Percentiles rank a stretch among this genome's conserved stretches.
These are phyloP conservation scores for Fallopia convolvulus DNA, from an alignment of 148 eudicot genomes.

Conservation along the genomic window DNA sequence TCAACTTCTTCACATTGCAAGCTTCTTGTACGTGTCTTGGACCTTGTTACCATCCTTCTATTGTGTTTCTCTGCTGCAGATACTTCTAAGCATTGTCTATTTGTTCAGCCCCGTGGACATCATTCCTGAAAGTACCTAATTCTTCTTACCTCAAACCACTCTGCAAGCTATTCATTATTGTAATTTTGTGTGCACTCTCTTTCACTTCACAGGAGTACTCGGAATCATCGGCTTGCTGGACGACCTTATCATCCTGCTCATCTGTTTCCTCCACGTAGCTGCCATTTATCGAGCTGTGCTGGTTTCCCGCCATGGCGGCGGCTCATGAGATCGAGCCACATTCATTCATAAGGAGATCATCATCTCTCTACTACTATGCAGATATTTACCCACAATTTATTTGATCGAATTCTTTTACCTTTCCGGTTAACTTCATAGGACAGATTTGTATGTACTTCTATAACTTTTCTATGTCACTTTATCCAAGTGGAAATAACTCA, in stretches of 20 bases:
- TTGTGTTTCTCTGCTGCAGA: constrained; percentile 31
- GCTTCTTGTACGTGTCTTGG: no score
- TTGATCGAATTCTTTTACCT: no score
- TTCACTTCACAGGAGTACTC: constrained; percentile 36
- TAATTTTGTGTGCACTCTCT: neutral
- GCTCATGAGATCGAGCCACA: constrained; percentile 22
- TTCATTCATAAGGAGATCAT: no score
- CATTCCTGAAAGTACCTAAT: constrained; percentile 55
- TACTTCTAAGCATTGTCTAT: constrained; percentile 47
- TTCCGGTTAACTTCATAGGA: no score
- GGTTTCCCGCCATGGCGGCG: constrained; percentile 68
- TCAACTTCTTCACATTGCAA: neutral
- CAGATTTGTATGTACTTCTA: no score
- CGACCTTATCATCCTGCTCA: constrained; percentile 55
- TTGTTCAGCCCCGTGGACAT: constrained; percentile 71
- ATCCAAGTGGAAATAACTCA: no score
- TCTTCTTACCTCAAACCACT: neutral
- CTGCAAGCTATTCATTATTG: neutral
- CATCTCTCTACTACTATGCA: no score
- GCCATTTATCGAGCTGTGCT: constrained; percentile 71
- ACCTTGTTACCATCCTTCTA: no score
- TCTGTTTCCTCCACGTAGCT: constrained; percentile 78
- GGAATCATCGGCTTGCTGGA: constrained; percentile 79
- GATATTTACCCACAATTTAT: no score
- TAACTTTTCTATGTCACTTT: no score